Evolutionary conservation across 2,329 filamentous ascomycete species (phyloP).

Genomic region (Nakataea oryzae): DNA sequence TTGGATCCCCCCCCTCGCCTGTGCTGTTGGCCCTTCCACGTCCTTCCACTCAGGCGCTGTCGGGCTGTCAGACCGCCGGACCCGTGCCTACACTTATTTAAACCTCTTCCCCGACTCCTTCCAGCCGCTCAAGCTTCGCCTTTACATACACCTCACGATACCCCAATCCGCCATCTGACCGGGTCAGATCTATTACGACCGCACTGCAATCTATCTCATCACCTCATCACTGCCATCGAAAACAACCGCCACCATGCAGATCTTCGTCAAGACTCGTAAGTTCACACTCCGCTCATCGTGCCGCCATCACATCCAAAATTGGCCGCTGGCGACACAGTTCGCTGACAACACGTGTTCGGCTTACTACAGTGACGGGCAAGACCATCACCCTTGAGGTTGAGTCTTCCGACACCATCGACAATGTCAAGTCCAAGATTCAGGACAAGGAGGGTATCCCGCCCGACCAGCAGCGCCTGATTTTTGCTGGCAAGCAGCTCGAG

Average conservation of each 20-base stretch:
- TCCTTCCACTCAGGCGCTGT: slow-evolving; percentile 1
- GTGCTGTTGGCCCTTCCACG: not conserved
- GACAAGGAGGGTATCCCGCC: slow-evolving; percentile 86
- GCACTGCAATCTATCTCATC: slow-evolving; percentile 6
- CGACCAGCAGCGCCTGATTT: slow-evolving; percentile 89
- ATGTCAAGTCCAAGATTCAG: slow-evolving; percentile 83
- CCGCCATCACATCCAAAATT: not conserved
- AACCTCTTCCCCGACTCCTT: not conserved
- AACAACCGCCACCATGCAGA: slow-evolving; percentile 61
- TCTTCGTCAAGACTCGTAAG: slow-evolving; percentile 95
- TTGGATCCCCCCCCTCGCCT: not conserved
- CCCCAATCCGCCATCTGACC: not conserved
- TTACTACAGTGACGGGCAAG: slow-evolving; percentile 66
- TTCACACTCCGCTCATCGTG: slow-evolving; percentile 17
- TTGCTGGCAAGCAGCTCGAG: slow-evolving; percentile 47
- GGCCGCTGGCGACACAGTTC: slow-evolving; percentile 25
- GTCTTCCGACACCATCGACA: slow-evolving; percentile 85
- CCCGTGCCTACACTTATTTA: not conserved
- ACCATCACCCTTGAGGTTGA: slow-evolving; percentile 78
- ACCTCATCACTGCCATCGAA: slow-evolving; percentile 2
- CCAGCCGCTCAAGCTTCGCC: slow-evolving; percentile 11
- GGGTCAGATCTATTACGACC: slow-evolving; percentile 3
- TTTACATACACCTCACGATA: slow-evolving; percentile 8
- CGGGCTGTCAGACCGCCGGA: no score
- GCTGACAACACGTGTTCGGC: slow-evolving; percentile 11